These are phyloP conservation scores for Rhytidhysteron rufulum DNA, from an alignment of 2,329 filamentous ascomycete species.

Conservation along the genomic window DNA sequence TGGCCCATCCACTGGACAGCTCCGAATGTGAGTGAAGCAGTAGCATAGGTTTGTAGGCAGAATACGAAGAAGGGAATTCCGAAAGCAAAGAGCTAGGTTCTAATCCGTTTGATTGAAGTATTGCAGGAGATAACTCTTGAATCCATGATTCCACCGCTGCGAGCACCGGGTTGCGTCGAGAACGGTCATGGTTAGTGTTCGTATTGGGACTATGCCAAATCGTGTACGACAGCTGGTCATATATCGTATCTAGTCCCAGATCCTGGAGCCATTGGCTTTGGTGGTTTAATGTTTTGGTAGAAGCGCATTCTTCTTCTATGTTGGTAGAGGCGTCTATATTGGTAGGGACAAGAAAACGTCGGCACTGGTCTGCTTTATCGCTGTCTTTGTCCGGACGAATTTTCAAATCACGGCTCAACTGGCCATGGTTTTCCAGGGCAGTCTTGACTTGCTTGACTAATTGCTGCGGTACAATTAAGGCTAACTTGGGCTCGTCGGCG, in stretches of 20 bases:
- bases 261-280: constrained; percentile 8
- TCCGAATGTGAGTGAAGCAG: constrained; percentile 52
- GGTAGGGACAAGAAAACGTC: not conserved
- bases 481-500: not conserved
- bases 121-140: constrained; percentile 5
- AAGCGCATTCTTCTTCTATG: not conserved
- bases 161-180: constrained; percentile 16
- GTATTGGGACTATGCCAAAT: constrained; percentile 9
- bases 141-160: constrained; percentile 19
- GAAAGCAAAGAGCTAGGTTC: constrained; percentile 13
- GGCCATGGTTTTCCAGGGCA: constrained; percentile 26
- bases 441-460: constrained; percentile 39
- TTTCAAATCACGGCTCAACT: constrained; percentile 25
- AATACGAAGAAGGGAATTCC: constrained; percentile 43
- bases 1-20: constrained; percentile 28
- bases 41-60: constrained; percentile 55
- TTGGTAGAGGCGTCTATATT: not conserved
- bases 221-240: constrained; percentile 9
- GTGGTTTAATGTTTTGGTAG: not conserved
- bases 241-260: constrained; percentile 9
- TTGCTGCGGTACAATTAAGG: constrained; percentile 24
- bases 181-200: not conserved
- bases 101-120: constrained; percentile 14
- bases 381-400: constrained; percentile 22
- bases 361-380: constrained; percentile 3